These are phyloP conservation scores for Geranomyces michiganensis DNA, from an alignment of 192 early-diverging fungal genomes.

Conservation along the genomic window DNA sequence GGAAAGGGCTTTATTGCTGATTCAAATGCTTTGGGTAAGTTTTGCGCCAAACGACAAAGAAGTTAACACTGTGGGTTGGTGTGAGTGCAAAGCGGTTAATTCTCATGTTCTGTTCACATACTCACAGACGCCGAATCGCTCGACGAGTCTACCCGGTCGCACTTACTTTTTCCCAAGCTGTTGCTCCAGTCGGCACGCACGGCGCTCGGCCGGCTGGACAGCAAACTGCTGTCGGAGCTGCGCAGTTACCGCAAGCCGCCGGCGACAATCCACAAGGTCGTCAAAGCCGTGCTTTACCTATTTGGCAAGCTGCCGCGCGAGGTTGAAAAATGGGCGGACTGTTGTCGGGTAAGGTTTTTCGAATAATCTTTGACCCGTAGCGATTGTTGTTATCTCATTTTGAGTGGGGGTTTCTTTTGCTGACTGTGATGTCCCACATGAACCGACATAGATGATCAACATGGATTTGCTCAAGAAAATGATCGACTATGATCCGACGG, in stretches of 20 bases:
- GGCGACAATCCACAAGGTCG: constrained; percentile 48
- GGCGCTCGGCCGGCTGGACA: constrained; percentile 44
- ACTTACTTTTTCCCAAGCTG: constrained; percentile 57
- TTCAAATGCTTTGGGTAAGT: not conserved
- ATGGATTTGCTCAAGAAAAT: constrained; percentile 53
- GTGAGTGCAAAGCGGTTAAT: not conserved
- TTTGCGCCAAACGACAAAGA: not conserved
- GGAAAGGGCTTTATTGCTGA: constrained; percentile 1
- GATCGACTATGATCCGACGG: constrained; percentile 60
- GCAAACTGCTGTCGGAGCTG: constrained; percentile 52
- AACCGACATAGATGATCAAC: constrained; percentile 58
- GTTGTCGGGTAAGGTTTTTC: constrained; percentile 28
- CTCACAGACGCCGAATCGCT: constrained; percentile 51
- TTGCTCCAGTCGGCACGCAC: constrained; percentile 49
- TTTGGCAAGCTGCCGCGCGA: constrained; percentile 59
- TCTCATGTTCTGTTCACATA: not conserved
- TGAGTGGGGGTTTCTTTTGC: no score
- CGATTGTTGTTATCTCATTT: no score
- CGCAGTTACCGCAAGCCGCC: constrained; percentile 61
- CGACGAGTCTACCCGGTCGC: constrained; percentile 44
- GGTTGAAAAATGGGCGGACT: constrained; percentile 25
- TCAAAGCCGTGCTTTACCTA: constrained; percentile 59
- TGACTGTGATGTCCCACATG: no score
- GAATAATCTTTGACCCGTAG: no score
- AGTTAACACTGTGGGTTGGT: not conserved